Percentiles rank a stretch among this genome's conserved stretches.
Conservation (phyloP, 371 early-diverging fungal species). For the Chytridiales sp. region DNA sequence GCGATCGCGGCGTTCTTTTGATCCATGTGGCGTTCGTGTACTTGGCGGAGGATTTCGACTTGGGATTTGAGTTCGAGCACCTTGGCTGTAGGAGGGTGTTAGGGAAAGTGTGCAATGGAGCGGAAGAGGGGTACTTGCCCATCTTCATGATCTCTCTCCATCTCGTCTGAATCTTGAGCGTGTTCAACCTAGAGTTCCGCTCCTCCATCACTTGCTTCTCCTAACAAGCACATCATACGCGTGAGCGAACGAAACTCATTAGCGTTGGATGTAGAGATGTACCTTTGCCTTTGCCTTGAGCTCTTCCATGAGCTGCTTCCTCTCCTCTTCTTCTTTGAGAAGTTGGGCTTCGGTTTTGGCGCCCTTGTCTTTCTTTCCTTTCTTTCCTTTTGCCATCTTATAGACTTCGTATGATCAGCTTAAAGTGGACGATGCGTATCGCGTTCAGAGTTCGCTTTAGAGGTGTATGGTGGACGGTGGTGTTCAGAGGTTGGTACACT, state of each 20-base stretch:
- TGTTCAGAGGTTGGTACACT: too few species aligned
- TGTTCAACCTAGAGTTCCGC: conserved; percentile 41
- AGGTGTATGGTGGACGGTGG: too few species aligned
- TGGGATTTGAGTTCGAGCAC: conserved; percentile 35
- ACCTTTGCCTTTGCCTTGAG: conserved; percentile 49
- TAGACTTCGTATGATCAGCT: too few species aligned
- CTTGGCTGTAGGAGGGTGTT: conserved; percentile 34
- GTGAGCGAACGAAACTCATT: neutral
- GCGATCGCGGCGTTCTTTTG: conserved; percentile 41
- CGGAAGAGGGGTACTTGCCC: conserved; percentile 22
- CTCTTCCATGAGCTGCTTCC: conserved; percentile 40
- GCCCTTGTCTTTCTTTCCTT: conserved; percentile 45
- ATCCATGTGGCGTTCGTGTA: conserved; percentile 52
- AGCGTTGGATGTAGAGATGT: neutral
- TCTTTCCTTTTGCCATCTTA: too few species aligned
- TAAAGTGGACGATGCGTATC: too few species aligned
- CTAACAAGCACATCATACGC: conserved; percentile 16
- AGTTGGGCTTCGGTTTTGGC: conserved; percentile 39
- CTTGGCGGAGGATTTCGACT: conserved; percentile 36
- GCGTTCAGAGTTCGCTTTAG: too few species aligned
- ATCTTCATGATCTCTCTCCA: conserved; percentile 53
- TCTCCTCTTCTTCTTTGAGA: conserved; percentile 45
- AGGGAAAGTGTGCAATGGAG: too few species aligned
- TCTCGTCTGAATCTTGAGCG: conserved; percentile 48
- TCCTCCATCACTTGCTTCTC: conserved; percentile 42